Base-by-base conservation (phyloP, 2,329 filamentous ascomycete species). In the Lomentospora prolificans region DNA sequence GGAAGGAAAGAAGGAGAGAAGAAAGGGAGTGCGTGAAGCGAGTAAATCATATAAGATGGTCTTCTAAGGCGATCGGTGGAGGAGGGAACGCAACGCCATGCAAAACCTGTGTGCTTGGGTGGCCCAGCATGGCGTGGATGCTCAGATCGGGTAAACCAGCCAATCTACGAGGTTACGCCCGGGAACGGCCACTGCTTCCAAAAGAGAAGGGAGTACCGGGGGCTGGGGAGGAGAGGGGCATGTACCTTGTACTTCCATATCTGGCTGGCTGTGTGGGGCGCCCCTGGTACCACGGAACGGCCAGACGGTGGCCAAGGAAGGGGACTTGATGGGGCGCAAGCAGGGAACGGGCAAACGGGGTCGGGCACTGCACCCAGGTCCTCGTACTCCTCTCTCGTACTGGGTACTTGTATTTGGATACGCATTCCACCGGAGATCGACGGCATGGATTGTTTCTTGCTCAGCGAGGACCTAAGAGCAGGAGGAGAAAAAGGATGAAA, bases 21-120 rank as follows among this genome's bases (percentile, higher is more conserved):
- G 7, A 48, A 48, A 48, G 22, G 12, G 44, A 46, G 19, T 14
- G 33, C n/a, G 44, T 48, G 44, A 48, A 22, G 44, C 44, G 44
- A 48, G 44, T 48, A 48, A 25, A 48, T 48, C 44, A 48, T 48
- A 48, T 48, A 48, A 48, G 44, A 48, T 48, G n/a, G 10, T 48
- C 44, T 22, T 48, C 22, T 22, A 48, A 22, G 44, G n/a, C 44
- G 44, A 48, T 48, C 44, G 7, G 22, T 41, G 36, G n/a, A n/a
- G n/a, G n/a, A n/a, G n/a, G n/a, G n/a, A n/a, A n/a, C n/a, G n/a
- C n/a, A n/a, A n/a, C n/a, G n/a, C n/a, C n/a, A n/a, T n/a, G n/a
- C n/a, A n/a, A n/a, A n/a, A n/a, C n/a, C n/a, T n/a, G n/a, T n/a
- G n/a, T n/a, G n/a, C n/a, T n/a, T 33, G 6, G 30, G 12, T 33